Base-by-base conservation (phyloP, 2,329 filamentous ascomycete genomes). In the Acrocalymma vagum region DNA sequence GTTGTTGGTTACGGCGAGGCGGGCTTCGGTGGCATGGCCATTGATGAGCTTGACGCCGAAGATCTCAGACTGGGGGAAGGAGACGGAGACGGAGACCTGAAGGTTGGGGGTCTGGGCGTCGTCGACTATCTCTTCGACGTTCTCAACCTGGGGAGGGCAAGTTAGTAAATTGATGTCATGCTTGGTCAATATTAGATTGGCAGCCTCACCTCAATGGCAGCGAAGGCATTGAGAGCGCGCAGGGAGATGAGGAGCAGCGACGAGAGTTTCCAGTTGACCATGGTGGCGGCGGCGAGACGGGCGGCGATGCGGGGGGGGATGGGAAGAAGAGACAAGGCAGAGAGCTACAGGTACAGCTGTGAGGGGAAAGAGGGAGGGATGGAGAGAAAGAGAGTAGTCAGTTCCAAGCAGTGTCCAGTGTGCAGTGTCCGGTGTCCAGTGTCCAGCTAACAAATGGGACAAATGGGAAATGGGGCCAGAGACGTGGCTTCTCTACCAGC, bases 11-110 rank as follows among this genome's bases (percentile, higher is more conserved):
- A 99, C 79, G 62, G 90, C 85, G 60, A 99, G 76, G 38, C 95
- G 74, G 23, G 91, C 87, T 71, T 88, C 84, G 51, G 91, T 96
- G 27, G 90, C 84, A 54, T 87, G 86, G 64, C 91, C 90, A 70
- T 99, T 99, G 78, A 97, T 83, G 58, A 97, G 85, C 82, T 95
- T 96, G 60, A 97, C 85, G 62, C 93, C 94, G 60, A 96, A 94
- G 72, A 95, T 86, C 77, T 95, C 90, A 43, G 81, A 77, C 52
- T 82, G 72, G 20, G 83, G 83, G 72, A 86, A 86, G 22, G 78
- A 76, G 42, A 82, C 76, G 35, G 77, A 73, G 50, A 83, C 75
- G 38, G 73, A 72, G 53, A 86, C 78, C 42, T 76, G 76, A 45
- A 83, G 68, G 47, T 73, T 79, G 54, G 76, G 85, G 70, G 65